phyloP scores from a whole-genome alignment of 176 grass and related monocot species.

The Carex pumila region DNA sequence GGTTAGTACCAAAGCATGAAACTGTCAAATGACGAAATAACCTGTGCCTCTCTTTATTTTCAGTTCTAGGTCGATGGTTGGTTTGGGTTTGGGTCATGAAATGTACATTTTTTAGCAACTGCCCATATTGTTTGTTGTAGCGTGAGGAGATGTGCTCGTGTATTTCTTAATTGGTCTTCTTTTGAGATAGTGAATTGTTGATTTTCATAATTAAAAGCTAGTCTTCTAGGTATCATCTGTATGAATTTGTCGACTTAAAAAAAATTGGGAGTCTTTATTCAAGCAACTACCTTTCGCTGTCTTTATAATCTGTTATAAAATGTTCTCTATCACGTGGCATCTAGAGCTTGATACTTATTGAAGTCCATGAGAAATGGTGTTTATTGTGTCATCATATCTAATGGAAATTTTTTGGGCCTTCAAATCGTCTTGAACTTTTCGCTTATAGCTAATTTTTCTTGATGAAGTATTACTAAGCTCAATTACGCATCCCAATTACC shows the following conservation, averaged over 20 bases:
- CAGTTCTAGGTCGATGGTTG: background rate
- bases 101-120: slow-evolving; percentile 1
- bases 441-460: too few species aligned
- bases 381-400: background rate
- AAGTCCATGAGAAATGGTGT: background rate
- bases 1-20: background rate
- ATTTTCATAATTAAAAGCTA: background rate
- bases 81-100: slow-evolving; percentile 1
- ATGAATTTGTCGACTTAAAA: background rate
- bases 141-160: background rate
- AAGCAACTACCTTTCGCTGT: background rate
- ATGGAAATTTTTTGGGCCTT: background rate
- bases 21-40: background rate
- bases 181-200: background rate
- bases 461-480: background rate
- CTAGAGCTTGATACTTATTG: background rate
- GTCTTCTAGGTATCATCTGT: background rate
- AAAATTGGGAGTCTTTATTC: background rate
- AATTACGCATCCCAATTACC: background rate
- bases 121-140: background rate
- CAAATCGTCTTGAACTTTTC: background rate
- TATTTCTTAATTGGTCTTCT: background rate
- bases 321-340: background rate
- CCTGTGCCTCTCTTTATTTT: background rate
- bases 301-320: background rate